These are phyloP conservation scores for Coemansia sp. DNA, from an alignment of 192 early-diverging fungal genomes.

Conservation along the genomic window DNA sequence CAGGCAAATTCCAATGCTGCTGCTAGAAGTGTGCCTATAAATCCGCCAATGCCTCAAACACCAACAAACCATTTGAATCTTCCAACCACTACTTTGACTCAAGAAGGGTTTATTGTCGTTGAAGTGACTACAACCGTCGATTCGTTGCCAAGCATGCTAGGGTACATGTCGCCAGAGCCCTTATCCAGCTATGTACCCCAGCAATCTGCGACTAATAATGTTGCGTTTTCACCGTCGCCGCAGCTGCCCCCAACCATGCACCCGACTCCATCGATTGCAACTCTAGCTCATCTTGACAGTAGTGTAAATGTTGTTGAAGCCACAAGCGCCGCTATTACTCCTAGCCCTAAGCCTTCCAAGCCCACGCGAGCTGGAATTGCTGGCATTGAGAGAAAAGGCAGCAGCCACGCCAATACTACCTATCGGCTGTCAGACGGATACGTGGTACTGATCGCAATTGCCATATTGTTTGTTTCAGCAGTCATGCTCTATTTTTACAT, in stretches of 20 bases:
- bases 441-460: conserved; percentile 37
- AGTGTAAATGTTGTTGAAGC: too few relatives aligned
- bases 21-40: too few relatives aligned
- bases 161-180: background rate
- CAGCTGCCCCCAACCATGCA: too few relatives aligned
- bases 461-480: conserved; percentile 19
- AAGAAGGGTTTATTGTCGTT: conserved; percentile 4
- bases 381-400: background rate
- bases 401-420: background rate
- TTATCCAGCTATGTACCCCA: background rate
- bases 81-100: conserved; percentile 1
- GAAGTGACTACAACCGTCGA: conserved; percentile 6
- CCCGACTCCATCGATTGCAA: background rate
- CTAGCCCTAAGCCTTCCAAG: background rate
- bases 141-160: background rate
- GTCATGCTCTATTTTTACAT: conserved; percentile 39
- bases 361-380: background rate
- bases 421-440: conserved; percentile 33
- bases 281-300: too few relatives aligned
- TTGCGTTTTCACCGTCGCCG: background rate
- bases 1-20: background rate
- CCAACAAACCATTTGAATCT: background rate
- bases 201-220: conserved; percentile 1
- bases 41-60: background rate
- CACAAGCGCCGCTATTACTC: too few relatives aligned